These are phyloP conservation scores for Boehmeria nivea DNA, from an alignment of 306 rosid genomes.

Conservation along the genomic window DNA sequence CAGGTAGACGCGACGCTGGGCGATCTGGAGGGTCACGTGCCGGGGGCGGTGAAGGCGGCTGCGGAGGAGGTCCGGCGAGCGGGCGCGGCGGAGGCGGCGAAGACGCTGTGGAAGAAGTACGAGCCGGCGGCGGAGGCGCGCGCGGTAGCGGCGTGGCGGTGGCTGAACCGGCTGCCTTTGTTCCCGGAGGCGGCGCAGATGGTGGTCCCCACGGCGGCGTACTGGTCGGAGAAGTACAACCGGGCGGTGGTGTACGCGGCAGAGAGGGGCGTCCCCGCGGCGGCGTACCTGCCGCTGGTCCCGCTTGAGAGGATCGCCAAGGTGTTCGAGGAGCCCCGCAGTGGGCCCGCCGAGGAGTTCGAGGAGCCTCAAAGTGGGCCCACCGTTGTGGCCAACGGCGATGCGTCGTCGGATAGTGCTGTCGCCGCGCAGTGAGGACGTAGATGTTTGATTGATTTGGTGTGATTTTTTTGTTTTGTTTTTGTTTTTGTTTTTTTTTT, in stretches of 20 bases:
- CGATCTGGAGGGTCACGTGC: constrained; percentile 33
- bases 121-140: constrained; percentile 41
- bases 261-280: constrained; percentile 20
- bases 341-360: constrained; percentile 15
- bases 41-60: constrained; percentile 31
- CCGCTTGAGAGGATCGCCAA: constrained; percentile 37
- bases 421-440: neutral
- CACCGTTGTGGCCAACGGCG: neutral
- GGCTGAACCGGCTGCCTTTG: constrained; percentile 40
- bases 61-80: constrained; percentile 32
- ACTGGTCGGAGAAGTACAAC: constrained; percentile 43
- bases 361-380: constrained; percentile 17
- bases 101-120: constrained; percentile 33
- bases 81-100: constrained; percentile 32
- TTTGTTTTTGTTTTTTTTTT: no score
- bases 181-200: constrained; percentile 36
- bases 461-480: no score
- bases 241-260: constrained; percentile 21
- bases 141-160: constrained; percentile 39
- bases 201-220: constrained; percentile 34
- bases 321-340: constrained; percentile 26
- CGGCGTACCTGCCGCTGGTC: constrained; percentile 33
- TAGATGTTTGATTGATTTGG: no score
- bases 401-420: neutral
- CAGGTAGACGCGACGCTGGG: constrained; percentile 36